These are phyloP conservation scores for Plasmodium blacklocki DNA, from an alignment of 169 alveolate genomes.

Conservation along the genomic window DNA sequence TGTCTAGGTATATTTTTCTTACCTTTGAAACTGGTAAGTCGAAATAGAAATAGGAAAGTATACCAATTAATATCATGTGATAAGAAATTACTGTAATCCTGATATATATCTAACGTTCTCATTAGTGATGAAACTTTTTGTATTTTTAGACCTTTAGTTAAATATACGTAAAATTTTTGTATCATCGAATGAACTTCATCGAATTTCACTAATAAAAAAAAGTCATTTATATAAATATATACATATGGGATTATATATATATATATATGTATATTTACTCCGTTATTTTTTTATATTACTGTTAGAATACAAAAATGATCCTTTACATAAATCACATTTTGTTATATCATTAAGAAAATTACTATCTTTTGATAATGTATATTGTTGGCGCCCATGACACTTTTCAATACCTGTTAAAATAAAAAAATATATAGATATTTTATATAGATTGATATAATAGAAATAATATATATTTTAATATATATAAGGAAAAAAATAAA, in stretches of 20 bases:
- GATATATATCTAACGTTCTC: constrained; percentile 24
- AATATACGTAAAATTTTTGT: constrained; percentile 27
- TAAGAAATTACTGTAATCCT: constrained; percentile 35
- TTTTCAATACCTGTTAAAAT: too few species aligned
- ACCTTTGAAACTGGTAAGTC: constrained; percentile 28
- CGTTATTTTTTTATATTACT: background rate
- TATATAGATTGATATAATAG: too few species aligned
- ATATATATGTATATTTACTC: too few species aligned
- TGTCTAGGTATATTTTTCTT: too few species aligned
- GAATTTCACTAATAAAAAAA: too few species aligned
- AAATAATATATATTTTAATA: too few species aligned
- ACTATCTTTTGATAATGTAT: too few species aligned
- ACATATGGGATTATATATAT: too few species aligned
- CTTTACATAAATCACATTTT: constrained; percentile 47
- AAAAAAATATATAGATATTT: too few species aligned
- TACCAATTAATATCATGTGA: constrained; percentile 59
- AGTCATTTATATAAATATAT: too few species aligned
- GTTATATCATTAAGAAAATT: background rate
- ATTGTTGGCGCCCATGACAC: too few species aligned
- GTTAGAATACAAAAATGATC: constrained; percentile 17
- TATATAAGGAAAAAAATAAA: too few species aligned
- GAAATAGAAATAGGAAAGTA: constrained; percentile 37
- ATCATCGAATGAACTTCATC: constrained; percentile 20
- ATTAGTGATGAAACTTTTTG: constrained; percentile 10
- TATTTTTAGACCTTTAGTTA: constrained; percentile 8